phyloP scores from a whole-genome alignment of 2,329 filamentous ascomycete genomes.

The Sclerotinia nivalis region DNA sequence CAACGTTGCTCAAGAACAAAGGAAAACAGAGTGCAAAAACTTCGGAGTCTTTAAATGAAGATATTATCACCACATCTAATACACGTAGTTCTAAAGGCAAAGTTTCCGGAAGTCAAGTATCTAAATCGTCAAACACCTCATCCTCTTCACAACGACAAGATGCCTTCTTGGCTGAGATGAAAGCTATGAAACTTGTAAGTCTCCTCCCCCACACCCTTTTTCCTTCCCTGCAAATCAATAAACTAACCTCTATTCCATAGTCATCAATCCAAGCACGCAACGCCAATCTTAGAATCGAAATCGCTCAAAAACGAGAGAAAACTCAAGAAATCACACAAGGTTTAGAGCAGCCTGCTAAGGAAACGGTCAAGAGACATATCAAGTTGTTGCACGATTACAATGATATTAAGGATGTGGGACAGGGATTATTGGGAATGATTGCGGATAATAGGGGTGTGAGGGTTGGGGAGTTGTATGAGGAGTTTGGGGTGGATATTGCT shows the following conservation, averaged over 20 bases:
- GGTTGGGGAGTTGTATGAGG: slow-evolving; percentile 41
- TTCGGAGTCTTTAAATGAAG: background rate
- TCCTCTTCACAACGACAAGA: slow-evolving; percentile 31
- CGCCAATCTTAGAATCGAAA: slow-evolving; percentile 45
- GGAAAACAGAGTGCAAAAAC: background rate
- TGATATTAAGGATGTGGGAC: slow-evolving; percentile 67
- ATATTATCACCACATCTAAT: background rate
- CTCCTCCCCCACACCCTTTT: background rate
- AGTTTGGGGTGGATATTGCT: slow-evolving; percentile 41
- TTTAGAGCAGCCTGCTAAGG: slow-evolving; percentile 44
- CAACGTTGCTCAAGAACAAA: slow-evolving; percentile 8
- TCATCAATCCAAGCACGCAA: slow-evolving; percentile 48
- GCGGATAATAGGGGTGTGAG: slow-evolving; percentile 61
- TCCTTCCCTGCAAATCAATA: slow-evolving; percentile 31
- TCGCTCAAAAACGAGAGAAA: slow-evolving; percentile 38
- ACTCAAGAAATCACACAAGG: slow-evolving; percentile 43
- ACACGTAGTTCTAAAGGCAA: background rate
- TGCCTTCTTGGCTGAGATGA: slow-evolving; percentile 36
- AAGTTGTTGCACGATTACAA: slow-evolving; percentile 68
- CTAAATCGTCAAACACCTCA: background rate
- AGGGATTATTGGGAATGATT: slow-evolving; percentile 66
- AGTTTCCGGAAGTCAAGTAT: background rate
- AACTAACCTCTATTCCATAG: slow-evolving; percentile 39
- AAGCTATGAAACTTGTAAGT: slow-evolving; percentile 40
- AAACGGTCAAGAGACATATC: slow-evolving; percentile 63